Base-by-base conservation (phyloP, 352 stramenopile species). In the Phytophthora macrochlamydospora region DNA sequence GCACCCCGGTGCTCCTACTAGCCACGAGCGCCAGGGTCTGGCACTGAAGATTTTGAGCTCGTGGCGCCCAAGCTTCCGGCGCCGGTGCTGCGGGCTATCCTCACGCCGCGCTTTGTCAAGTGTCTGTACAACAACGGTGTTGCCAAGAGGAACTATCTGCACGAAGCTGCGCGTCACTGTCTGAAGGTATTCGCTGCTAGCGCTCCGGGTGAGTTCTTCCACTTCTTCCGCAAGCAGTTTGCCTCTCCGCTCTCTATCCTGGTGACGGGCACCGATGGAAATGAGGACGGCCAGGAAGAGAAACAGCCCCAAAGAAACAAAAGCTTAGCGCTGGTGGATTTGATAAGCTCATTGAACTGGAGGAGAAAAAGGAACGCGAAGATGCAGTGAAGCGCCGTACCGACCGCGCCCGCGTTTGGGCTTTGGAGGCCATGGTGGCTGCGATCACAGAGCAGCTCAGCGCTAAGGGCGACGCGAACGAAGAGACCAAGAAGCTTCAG, bases 11-110 rank as follows among this genome's bases (percentile, higher is more conserved):
- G 71, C 54, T 0, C 71, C 69, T 32, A 71, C 84, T 40, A 94
- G 86, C 18, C 88, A 96, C 71, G 88, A 94, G 50, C 86, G 88
- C 38, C 83, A 89, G 51, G 86, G 81, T 0, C 66, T 92, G 40
- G 88, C 85, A 46, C 68, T 96, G 55, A 96, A 96, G 73, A 62
- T 96, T 48, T 93, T 96, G 86, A 94, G 72, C 66, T 92, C 0
- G 65, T 93, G 44, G 65, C 89, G 5, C 74, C 81, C 4, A 62
- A 73, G 43, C 61, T 96, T 35, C 79, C 83, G 6, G 65, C 69
- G 2, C 52, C 79, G 7, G 51, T 89, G 31, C 52, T 94, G 18
- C 78, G 81, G 33, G 66, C 83, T 5, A 87, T 91, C 37, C 71
- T 96, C 7, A 94, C 86, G 38, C 86, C 85, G 7, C 79, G 85